Percentiles rank a stretch among this genome's conserved stretches.
phyloP scores from a whole-genome alignment of 495 filamentous ascomycete genomes.

The Trichoderma reesei region DNA sequence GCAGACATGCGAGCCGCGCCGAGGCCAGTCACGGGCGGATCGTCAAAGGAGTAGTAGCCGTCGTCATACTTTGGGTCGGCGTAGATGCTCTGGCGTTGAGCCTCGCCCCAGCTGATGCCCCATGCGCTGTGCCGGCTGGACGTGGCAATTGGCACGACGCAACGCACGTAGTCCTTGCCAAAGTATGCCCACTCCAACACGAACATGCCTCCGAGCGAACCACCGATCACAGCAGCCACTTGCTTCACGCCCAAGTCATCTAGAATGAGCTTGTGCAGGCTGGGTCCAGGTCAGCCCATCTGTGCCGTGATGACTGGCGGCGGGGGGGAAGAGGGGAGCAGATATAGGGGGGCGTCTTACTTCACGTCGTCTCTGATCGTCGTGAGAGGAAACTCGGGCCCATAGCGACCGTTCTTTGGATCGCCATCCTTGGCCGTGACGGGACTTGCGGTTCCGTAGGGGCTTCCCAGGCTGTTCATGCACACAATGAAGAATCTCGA shows the following conservation, averaged over 20 bases:
- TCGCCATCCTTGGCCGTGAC: slow-evolving; percentile 81
- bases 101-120: slow-evolving; percentile 98
- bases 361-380: slow-evolving; percentile 93
- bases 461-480: slow-evolving; percentile 91
- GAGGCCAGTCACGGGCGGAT: slow-evolving; percentile 76
- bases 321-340: neutral
- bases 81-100: slow-evolving; percentile 95
- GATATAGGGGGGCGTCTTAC: slow-evolving; percentile 36
- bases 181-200: slow-evolving; percentile 95
- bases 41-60: slow-evolving; percentile 79
- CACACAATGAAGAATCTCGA: slow-evolving; percentile 91
- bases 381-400: slow-evolving; percentile 91
- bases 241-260: slow-evolving; percentile 82
- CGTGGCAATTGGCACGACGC: slow-evolving; percentile 89
- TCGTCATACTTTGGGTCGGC: slow-evolving; percentile 97
- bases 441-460: slow-evolving; percentile 92
- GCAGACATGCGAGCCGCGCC: slow-evolving; percentile 96
- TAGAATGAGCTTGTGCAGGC: slow-evolving; percentile 82
- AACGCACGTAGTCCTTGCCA: slow-evolving; percentile 84
- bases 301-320: neutral
- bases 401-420: slow-evolving; percentile 65
- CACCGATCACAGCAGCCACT: slow-evolving; percentile 83
- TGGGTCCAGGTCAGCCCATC: slow-evolving; percentile 27
- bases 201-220: slow-evolving; percentile 98
- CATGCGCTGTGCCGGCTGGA: slow-evolving; percentile 94